Evolutionary conservation across 2,329 filamentous ascomycete species (phyloP), one percentile per base, ranked within the genome.

Genomic region (Paecilomyces dactylethromorphus): DNA sequence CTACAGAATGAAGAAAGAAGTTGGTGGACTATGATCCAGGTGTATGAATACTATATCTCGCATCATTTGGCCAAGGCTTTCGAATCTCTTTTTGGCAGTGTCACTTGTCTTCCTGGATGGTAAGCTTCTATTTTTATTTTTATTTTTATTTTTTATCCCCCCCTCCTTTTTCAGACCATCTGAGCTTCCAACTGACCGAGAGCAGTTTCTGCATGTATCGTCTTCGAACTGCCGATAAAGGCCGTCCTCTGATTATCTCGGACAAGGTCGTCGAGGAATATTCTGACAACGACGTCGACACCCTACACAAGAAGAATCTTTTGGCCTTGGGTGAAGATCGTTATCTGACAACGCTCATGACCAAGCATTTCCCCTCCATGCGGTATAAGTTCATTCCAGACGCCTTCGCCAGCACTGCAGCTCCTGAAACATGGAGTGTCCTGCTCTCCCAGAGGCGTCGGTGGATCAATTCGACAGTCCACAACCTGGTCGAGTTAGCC

Each of bases 1-100:
- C 81, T 99, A 69, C 90, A 97, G 73, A 99, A 99, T 69, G 93
- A 97, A 74, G 91, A 97, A 68, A 84, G 88, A 65, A 92, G 88
- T 68, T 97, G 92, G 92, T 96, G 91, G 91, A 99, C 94, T 12
- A 99, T 99, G 94, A 99, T 99, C 69, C 94, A 99, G 75, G 94
- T 99, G 64, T 99, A 99, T 78, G 94, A 99, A 75, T 99, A 99
- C 81, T 99, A 92, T 75, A 99, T 99, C 71, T 97, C 94, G 31
- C 94, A 99, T 82, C 90, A 99, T 76, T 79, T 99, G 73, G 83
- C 94, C 57, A 99, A 99, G 80, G 91, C 94, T 62, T 99, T 99
- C 71, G 94, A 99, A 74, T 97, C 92, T 61, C 85, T 99, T 61
- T 99, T 99, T 71, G 94, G 92, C 71, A 96, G 91, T 74, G 94